Base-by-base conservation (phyloP, 768 basidiomycete genomes). In the Asterophora lycoperdoides region DNA sequence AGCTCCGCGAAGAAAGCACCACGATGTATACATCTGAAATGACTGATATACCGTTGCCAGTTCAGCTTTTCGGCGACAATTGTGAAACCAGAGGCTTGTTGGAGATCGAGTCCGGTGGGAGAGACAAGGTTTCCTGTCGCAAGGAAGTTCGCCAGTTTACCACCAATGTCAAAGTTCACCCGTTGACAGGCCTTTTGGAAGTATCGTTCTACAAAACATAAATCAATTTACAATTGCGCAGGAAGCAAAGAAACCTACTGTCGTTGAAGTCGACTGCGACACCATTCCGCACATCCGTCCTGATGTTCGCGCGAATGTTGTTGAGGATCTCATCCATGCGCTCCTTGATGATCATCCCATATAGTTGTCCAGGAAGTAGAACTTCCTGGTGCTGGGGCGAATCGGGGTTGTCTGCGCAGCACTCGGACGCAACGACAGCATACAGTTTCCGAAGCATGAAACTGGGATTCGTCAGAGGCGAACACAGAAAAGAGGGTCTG, bases 1-100 rank as follows among this genome's bases (percentile, higher is more conserved):
- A 98, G 81, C 66, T 98, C 93, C 6, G 94, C 90, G 64, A 99
- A 99, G 80, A 99, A 99, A 32, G 96, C 93, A 65, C 96, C 96
- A 69, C 96, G 90, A 70, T 99, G 96, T 26, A 99, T 93, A 66
- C 90, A 96, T 49, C 96, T 79, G 75, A 99, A 99, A 71, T 99
- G 96, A 62, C 89, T 89, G 67, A 99, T 93, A 67, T 97, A 99
- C 32, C 96, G 92, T 57, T 89, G 86, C 83, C 96, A 99, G 67
- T 99, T 99, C 52, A 99, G 77, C 68, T 98, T 98, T 72, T 99
- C 96, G 5, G 94, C 96, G 29, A 98, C 89, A 57, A 99, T 96
- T 1, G 96, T 98, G 69, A 95, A 98, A n/a, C 96, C 96, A 14
- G 93, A 87, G 0, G 94, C 86, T 67, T 99, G 96, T 65, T 98